Percentiles rank a stretch among this genome's conserved stretches.
Evolutionary conservation across 495 filamentous ascomycete species (phyloP).

Genomic region (Penicillium lividum): DNA sequence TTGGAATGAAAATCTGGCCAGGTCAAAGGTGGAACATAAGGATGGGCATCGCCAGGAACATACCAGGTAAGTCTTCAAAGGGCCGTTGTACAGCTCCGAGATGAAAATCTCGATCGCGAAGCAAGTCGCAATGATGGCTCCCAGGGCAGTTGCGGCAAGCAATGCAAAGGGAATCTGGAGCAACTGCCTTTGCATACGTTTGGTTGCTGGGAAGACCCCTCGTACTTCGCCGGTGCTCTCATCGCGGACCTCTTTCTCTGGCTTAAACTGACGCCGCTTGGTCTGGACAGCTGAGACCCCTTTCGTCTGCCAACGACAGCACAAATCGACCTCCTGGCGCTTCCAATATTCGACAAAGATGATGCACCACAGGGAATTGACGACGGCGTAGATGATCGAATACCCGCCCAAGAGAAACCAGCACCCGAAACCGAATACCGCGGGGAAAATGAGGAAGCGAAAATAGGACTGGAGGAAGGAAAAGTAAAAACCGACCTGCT

Average conservation of each 20-base stretch:
- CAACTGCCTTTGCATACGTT: constrained; percentile 75
- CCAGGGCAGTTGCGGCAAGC: constrained; percentile 66
- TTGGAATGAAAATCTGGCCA: constrained; percentile 79
- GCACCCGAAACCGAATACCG: constrained; percentile 74
- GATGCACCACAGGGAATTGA: constrained; percentile 84
- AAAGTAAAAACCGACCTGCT: constrained; percentile 87
- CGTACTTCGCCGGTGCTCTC: constrained; percentile 81
- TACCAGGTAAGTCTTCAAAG: constrained; percentile 82
- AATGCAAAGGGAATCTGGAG: constrained; percentile 89
- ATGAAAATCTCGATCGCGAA: constrained; percentile 97
- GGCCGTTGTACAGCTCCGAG: constrained; percentile 89
- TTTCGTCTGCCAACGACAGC: constrained; percentile 88
- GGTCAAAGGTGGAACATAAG: constrained; percentile 30
- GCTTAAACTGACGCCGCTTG: constrained; percentile 73
- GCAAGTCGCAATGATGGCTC: constrained; percentile 78
- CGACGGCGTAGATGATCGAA: constrained; percentile 78
- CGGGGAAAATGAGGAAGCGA: constrained; percentile 79
- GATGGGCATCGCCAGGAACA: constrained; percentile 22
- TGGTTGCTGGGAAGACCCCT: constrained; percentile 74
- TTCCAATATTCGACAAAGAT: constrained; percentile 98
- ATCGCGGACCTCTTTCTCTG: constrained; percentile 74
- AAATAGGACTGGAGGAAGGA: constrained; percentile 95
- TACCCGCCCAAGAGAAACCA: constrained; percentile 84
- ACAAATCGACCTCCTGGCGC: constrained; percentile 86
- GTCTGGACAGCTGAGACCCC: constrained; percentile 81